These are phyloP conservation scores for Juglanconis oblonga DNA, from an alignment of 2,329 filamentous ascomycete genomes.

Conservation along the genomic window DNA sequence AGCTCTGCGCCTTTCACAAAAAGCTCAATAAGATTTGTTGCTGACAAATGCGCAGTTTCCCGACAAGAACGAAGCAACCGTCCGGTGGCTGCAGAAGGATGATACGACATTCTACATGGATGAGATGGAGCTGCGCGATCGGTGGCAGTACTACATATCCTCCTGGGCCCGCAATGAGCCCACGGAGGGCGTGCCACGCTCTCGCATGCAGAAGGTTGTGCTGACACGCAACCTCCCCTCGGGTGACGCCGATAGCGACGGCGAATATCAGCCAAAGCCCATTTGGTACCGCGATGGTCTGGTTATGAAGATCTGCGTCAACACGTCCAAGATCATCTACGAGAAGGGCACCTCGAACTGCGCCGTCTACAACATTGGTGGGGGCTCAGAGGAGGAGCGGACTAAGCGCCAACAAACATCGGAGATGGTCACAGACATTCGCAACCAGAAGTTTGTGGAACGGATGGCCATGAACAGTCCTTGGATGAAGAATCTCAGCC, in stretches of 20 bases:
- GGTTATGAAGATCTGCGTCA: constrained; percentile 70
- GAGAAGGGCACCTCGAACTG: constrained; percentile 68
- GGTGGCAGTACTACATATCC: constrained; percentile 95
- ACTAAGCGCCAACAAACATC: constrained; percentile 49
- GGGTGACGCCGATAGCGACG: constrained; percentile 60
- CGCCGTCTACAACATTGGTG: constrained; percentile 67
- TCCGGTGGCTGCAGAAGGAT: constrained; percentile 68
- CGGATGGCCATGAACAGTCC: constrained; percentile 80
- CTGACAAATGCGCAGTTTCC: constrained; percentile 54
- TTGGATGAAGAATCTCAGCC: constrained; percentile 76
- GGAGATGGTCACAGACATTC: constrained; percentile 32
- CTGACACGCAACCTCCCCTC: constrained; percentile 68
- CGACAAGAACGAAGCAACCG: constrained; percentile 62
- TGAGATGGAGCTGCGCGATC: constrained; percentile 77
- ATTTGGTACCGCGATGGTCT: constrained; percentile 65
- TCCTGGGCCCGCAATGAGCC: constrained; percentile 86
- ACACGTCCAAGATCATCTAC: constrained; percentile 78
- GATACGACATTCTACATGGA: constrained; percentile 82
- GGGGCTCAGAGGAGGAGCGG: constrained; percentile 66
- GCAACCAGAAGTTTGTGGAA: constrained; percentile 59
- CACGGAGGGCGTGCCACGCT: constrained; percentile 72
- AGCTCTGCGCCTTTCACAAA: constrained; percentile 39
- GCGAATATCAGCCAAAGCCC: constrained; percentile 59
- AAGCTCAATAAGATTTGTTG: not conserved
- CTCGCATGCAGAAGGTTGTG: constrained; percentile 65